Conservation (phyloP, 495 filamentous ascomycete genomes). For the Halenospora varia region DNA sequence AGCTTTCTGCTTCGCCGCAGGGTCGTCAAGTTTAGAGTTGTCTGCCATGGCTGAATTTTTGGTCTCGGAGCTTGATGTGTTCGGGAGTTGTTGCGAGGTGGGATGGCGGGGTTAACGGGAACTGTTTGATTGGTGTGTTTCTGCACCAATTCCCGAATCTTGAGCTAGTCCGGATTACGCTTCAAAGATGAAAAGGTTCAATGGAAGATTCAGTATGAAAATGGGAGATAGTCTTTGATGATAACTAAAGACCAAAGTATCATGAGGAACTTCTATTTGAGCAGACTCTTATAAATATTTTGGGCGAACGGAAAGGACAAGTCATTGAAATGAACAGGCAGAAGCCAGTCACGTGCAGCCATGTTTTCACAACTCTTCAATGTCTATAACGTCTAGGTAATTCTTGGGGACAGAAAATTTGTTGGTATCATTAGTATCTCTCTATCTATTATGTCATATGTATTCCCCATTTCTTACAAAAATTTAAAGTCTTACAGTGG, state of each 20-base stretch:
- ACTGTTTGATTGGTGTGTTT: not conserved
- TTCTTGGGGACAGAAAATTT: not conserved
- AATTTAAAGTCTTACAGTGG: constrained; percentile 10
- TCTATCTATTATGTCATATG: not conserved
- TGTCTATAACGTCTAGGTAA: too few species aligned
- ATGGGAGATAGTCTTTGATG: too few species aligned
- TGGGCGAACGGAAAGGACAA: too few species aligned
- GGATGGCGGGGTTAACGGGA: constrained; percentile 7
- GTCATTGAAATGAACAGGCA: too few species aligned
- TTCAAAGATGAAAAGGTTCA: too few species aligned
- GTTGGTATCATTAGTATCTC: not conserved
- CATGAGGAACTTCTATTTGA: too few species aligned
- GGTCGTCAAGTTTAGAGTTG: constrained; percentile 43
- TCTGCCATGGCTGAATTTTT: constrained; percentile 33
- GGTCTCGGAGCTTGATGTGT: not conserved
- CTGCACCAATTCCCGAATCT: not conserved
- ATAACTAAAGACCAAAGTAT: too few species aligned
- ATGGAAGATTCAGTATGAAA: too few species aligned
- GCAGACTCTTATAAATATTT: too few species aligned
- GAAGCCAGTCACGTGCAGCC: too few species aligned
- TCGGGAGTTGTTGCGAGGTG: not conserved
- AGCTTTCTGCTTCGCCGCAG: constrained; percentile 19
- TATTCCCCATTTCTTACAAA: not conserved
- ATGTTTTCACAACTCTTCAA: too few species aligned
- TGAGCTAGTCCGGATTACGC: too few species aligned